Evolutionary conservation across 2,329 filamentous ascomycete genomes (phyloP), one percentile per base, ranked within the genome.

Genomic region (Colletotrichum sp.): DNA sequence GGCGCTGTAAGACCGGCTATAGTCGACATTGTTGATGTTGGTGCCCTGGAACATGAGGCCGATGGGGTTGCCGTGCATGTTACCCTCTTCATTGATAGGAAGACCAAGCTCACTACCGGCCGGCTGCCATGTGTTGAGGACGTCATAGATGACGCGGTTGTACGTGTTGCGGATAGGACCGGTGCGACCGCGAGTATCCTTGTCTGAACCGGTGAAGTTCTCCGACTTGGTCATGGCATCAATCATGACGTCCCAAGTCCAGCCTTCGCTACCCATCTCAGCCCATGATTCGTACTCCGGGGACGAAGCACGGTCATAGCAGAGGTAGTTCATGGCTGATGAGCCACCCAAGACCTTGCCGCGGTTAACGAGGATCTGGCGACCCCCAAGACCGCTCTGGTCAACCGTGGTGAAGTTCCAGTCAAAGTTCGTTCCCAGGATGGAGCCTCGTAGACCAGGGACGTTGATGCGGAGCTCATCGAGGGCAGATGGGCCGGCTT

Each of bases 271-370:
- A 1, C 84, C 84, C 1, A 86, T 77, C n/a, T 82, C 80, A 12
- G 79, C 82, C 85, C 85, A 86, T 25, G 80, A 79, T 28, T 86
- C 81, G 27, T 85, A 85, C 71, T 86, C 85, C 22, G 80, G 78
- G 3, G 82, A 80, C 5, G 82, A 72, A 3, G 84, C 84, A 6
- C 85, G 80, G 72, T 86, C 83, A 59, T 85, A 86, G 72, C 82
- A 82, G 65, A 86, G 81, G 57, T 88, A 86, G 78, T 90, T 89
- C 71, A 90, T 78, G 6, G 87, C 84, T 12, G 82, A 87, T 16
- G 85, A 86, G 12, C 89, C 89, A 7, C 89, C 89, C 0, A 91
- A 82, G 0, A 88, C 86, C 67, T 87, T 87, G 39, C 87, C 89
- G 8, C 88, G 84, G 28, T 85, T 85, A 60, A 88, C 86, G 5